phyloP scores from a whole-genome alignment of 345 rosid genomes.

The Eucalyptus sp. region DNA sequence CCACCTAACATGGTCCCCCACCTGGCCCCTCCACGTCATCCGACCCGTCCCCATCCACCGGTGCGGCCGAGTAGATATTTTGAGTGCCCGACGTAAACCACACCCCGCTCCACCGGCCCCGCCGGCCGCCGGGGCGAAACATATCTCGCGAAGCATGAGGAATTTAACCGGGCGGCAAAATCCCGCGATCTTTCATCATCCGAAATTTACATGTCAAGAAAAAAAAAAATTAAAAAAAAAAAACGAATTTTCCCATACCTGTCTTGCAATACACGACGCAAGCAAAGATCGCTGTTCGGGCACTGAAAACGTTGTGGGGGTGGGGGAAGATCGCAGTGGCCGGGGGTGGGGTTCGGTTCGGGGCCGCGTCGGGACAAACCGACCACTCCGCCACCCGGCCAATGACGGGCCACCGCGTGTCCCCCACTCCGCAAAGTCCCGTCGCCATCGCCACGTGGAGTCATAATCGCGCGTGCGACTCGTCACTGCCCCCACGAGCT shows the following conservation, averaged over 20 bases:
- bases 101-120: background rate
- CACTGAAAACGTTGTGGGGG: background rate
- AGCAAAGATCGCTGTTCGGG: background rate
- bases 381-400: background rate
- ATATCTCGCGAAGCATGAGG: background rate
- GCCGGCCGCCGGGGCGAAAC: background rate
- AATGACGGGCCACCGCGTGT: constrained; percentile 7
- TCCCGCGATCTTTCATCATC: background rate
- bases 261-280: background rate
- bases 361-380: constrained; percentile 13
- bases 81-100: background rate
- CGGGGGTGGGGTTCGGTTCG: background rate
- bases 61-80: background rate
- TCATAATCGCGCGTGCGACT: constrained; percentile 35
- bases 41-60: background rate
- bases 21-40: background rate
- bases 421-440: background rate
- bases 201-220: background rate
- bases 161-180: background rate
- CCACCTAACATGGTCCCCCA: background rate
- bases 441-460: constrained; percentile 23
- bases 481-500: background rate
- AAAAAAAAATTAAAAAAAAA: background rate
- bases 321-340: too few relatives aligned
- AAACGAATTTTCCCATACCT: background rate